Base-by-base conservation (phyloP, 108 stramenopile species). In the Cyclotella distinguenda region DNA sequence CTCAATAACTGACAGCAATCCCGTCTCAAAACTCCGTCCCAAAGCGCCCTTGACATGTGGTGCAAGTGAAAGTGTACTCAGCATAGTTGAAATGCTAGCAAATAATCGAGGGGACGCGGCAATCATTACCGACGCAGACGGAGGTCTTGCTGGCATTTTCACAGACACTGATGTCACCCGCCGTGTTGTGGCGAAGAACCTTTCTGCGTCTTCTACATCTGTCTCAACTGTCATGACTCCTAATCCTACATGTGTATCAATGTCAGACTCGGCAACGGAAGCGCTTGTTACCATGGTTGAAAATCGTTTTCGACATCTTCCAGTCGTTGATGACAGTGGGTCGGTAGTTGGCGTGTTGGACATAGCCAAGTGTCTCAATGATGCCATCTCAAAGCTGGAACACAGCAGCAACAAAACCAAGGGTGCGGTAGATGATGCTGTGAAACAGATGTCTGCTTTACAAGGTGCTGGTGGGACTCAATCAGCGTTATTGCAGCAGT, bases 291-390 rank as follows among this genome's bases (percentile, higher is more conserved):
- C 86, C 23, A 97, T 97, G 97, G 83, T 96, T 35, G 92, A 95
- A 66, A 93, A 94, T 70, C 89, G 78, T 35, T 94, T 95, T 74
- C 74, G 96, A 9, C 96, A 96, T 66, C 79, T 97, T 46, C 96
- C 96, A 28, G 96, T 97, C 25, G 74, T 90, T 12, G 95, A 95
- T 51, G 80, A 81, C 32, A 77, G 76, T 53, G 94, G 91, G 3
- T 68, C 76, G 13, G 89, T 96, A 23, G 90, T 90, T 25, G 97
- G 97, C 1, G 57, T 96, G 51, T 77, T 97, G 45, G 95, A 95
- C 68, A 97, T 97, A 50, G 97, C 94, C 4, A 96, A 96, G 66
- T 96, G 95, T 45, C 70, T 97, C 79, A 93, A 95, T 74, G 95
- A 96, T 72, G 97, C 95, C 2, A 92, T 97, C 50, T 66, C 78